Percentiles rank a stretch among this genome's conserved stretches.
Conservation (phyloP, 2,329 filamentous ascomycete genomes). For the Penicillium sp. region DNA sequence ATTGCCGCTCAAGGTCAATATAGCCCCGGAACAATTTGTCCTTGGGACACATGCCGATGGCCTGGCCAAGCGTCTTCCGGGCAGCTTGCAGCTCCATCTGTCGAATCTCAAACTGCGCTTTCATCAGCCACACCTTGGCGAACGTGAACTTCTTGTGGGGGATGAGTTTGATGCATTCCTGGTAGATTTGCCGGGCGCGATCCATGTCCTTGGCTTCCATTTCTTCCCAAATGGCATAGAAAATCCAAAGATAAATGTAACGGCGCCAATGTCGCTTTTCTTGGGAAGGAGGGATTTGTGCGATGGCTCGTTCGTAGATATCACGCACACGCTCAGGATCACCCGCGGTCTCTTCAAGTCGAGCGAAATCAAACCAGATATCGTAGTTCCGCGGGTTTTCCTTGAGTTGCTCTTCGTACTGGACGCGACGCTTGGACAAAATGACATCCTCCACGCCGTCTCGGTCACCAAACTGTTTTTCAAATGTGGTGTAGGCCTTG, state of each 20-base stretch:
- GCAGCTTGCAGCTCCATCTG: conserved; percentile 74
- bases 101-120: conserved; percentile 87
- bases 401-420: conserved; percentile 91
- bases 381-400: conserved; percentile 97
- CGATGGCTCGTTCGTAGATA: conserved; percentile 90
- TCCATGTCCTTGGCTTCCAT: conserved; percentile 71
- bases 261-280: conserved; percentile 96
- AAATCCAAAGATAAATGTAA: conserved; percentile 97
- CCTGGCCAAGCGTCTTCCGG: conserved; percentile 80
- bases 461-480: conserved; percentile 92
- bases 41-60: conserved; percentile 92
- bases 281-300: conserved; percentile 87
- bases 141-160: conserved; percentile 98
- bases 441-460: conserved; percentile 95
- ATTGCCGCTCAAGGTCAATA: conserved; percentile 82
- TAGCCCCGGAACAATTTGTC: conserved; percentile 93
- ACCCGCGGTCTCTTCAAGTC: conserved; percentile 78
- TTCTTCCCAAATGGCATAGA: conserved; percentile 95
- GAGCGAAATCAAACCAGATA: conserved; percentile 90
- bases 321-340: conserved; percentile 81
- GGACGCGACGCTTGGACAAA: conserved; percentile 82
- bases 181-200: conserved; percentile 82
- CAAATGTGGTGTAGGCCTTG: conserved; percentile 93
- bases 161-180: conserved; percentile 77
- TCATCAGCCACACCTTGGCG: conserved; percentile 90